A percentile compares a stretch with the other conserved stretches of the same genome.
Evolutionary conservation across 176 grass and related monocot genomes (phyloP).

Genomic region (Zea luxurians): DNA sequence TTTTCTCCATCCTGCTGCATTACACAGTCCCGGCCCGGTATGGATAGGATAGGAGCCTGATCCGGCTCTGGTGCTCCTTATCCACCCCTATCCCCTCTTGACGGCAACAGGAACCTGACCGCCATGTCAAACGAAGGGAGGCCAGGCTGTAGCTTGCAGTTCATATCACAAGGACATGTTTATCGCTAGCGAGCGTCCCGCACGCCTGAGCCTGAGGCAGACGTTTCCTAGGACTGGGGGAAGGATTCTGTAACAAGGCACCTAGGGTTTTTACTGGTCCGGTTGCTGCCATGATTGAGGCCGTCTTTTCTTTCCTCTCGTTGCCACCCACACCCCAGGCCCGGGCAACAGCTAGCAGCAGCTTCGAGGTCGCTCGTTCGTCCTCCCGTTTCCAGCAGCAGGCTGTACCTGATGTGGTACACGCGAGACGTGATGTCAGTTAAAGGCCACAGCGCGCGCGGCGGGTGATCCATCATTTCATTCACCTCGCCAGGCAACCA

Average conservation of each 20-base stretch:
- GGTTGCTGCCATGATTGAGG: conserved; percentile 13
- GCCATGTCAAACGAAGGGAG: not conserved
- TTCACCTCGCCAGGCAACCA: conserved; percentile 24
- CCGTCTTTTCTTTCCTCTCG: not conserved
- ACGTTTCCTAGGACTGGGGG: conserved; percentile 12
- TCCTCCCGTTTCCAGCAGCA: not conserved
- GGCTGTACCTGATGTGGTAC: conserved; percentile 25
- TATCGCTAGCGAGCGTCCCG: not conserved
- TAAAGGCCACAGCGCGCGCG: conserved; percentile 16
- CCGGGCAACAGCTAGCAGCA: not conserved
- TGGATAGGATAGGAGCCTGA: conserved; percentile 17
- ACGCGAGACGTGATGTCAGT: not conserved
- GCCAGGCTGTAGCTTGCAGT: not conserved
- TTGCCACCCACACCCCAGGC: not conserved
- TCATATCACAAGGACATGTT: not conserved
- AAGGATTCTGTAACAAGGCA: not conserved
- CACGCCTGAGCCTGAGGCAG: conserved; percentile 14
- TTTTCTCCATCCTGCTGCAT: conserved; percentile 28
- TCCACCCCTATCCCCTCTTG: not conserved
- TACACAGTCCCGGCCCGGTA: conserved; percentile 11
- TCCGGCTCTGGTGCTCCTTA: conserved; percentile 12
- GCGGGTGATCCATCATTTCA: conserved; percentile 34
- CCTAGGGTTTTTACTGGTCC: too few species aligned
- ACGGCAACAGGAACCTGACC: conserved; percentile 9
- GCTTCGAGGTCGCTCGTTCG: not conserved